phyloP scores from a whole-genome alignment of 2,329 filamentous ascomycete genomes.

The Cladobotryum mycophilum region DNA sequence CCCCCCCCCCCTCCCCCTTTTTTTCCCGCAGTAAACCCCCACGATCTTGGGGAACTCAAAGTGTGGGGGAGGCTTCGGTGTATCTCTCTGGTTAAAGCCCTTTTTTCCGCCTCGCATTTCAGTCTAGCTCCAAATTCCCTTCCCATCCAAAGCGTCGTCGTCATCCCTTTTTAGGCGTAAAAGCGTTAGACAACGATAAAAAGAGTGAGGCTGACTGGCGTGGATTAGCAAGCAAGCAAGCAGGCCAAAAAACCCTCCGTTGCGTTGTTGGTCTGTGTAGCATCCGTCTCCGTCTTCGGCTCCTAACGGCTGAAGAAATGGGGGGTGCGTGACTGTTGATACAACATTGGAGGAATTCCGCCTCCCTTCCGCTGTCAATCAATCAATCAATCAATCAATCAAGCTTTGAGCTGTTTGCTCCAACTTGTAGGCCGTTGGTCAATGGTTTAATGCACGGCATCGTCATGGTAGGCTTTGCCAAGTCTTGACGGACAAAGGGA shows the following conservation, averaged over 20 bases:
- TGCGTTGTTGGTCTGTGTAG: slow-evolving; percentile 3
- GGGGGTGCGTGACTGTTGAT: slow-evolving; percentile 9
- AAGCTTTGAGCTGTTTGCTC: no score
- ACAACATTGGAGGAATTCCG: background rate
- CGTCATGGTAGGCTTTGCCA: no score
- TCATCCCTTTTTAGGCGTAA: background rate
- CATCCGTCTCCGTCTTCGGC: no score
- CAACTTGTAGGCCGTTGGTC: no score
- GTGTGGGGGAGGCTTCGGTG: background rate
- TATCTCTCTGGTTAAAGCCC: background rate
- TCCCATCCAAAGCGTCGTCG: background rate
- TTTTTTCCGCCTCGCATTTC: background rate
- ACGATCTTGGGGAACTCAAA: no score
- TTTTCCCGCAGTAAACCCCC: no score
- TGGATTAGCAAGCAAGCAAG: background rate
- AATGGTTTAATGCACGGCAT: no score
- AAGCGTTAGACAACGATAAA: background rate
- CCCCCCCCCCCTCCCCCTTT: no score
- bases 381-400: no score
- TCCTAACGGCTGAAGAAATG: slow-evolving; percentile 17
- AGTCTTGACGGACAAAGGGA: no score
- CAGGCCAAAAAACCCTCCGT: slow-evolving; percentile 2
- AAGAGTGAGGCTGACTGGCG: slow-evolving; percentile 2
- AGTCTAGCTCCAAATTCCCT: no score
- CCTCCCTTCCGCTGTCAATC: background rate